Evolutionary conservation across 2,329 filamentous ascomycete species (phyloP).

Genomic region (Xylaria arbuscula): DNA sequence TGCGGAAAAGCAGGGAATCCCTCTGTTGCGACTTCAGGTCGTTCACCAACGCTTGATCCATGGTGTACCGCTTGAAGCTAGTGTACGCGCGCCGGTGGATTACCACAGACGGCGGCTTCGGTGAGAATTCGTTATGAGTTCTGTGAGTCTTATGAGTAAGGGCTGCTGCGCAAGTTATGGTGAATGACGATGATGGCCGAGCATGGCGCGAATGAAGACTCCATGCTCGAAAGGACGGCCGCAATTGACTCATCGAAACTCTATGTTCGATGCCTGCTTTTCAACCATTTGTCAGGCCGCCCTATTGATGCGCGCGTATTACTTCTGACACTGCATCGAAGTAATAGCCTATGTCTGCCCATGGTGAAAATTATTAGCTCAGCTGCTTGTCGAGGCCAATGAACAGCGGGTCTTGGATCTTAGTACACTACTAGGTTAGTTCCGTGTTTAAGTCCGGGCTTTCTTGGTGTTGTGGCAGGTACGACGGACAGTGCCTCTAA

Average conservation of each 20-base stretch:
- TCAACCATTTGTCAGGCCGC: slow-evolving; percentile 25
- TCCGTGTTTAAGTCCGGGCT: not conserved
- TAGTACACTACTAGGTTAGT: not conserved
- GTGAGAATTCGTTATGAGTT: slow-evolving; percentile 19
- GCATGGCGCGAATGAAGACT: slow-evolving; percentile 42
- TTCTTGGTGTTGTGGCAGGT: too few species aligned
- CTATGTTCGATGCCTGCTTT: slow-evolving; percentile 27
- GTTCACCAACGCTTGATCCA: slow-evolving; percentile 42
- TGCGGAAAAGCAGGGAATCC: slow-evolving; percentile 34
- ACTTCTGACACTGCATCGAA: not conserved
- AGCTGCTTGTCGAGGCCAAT: not conserved
- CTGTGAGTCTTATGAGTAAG: not conserved
- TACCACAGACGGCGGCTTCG: slow-evolving; percentile 6
- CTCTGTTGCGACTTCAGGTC: slow-evolving; percentile 36
- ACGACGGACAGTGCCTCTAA: too few species aligned
- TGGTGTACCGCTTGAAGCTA: slow-evolving; percentile 40
- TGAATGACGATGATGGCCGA: slow-evolving; percentile 33
- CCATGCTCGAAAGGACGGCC: slow-evolving; percentile 47
- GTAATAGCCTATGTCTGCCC: not conserved
- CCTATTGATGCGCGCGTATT: slow-evolving; percentile 2
- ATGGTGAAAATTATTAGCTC: slow-evolving; percentile 21
- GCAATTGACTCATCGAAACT: slow-evolving; percentile 45
- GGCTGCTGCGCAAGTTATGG: slow-evolving; percentile 10
- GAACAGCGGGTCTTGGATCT: slow-evolving; percentile 1
- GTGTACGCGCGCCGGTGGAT: slow-evolving; percentile 29